Evolutionary conservation across 78 protist species (phyloP), one percentile per base, ranked within the genome.

Genomic region (Dictyostelium intermedium): DNA sequence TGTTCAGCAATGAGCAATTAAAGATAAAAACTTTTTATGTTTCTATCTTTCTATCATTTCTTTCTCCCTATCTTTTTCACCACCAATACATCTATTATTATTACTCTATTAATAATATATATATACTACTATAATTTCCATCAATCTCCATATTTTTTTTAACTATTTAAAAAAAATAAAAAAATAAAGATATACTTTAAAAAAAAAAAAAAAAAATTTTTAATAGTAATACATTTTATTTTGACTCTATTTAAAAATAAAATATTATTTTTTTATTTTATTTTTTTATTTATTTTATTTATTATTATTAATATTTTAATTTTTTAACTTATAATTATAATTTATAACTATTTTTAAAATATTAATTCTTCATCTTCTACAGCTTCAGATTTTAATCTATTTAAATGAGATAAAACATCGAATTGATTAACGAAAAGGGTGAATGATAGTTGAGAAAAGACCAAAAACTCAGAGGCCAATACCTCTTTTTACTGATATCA

Each of bases 401-500:
- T 80, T 16, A 79, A 77, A 50, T 89, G 94, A 20, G 94, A 87
- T 18, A 79, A 25, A 4, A 89, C 87, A 70, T 89, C 94, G 18
- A 66, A 81, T 45, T 34, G 56, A 50, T 20, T 69, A 32, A 80
- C 73, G 34, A 89, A 89, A 4, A 89, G 60, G 50, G 86, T 85
- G 73, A 89, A 89, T 20, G 94, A 89, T 30, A 89, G 34, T 35
- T 80, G 87, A 25, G 94, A 63, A 27, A 76, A 89, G 1, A 89
- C 83, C 2, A 32, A 27, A 69, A 89, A 89, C 32, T 89, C 94
- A 20, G 50, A 13, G 8, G 34, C 23, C 16, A 89, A 20, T 1
- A 89, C 50, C 32, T 89, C 94, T 70, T 89, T 89, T 70, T 89
- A n/a, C 83, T 89, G n/a, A 89, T 89, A 35, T 84, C 56, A 37